Base-by-base conservation (phyloP, 2,329 filamentous ascomycete genomes). In the Fusarium camptoceras region DNA sequence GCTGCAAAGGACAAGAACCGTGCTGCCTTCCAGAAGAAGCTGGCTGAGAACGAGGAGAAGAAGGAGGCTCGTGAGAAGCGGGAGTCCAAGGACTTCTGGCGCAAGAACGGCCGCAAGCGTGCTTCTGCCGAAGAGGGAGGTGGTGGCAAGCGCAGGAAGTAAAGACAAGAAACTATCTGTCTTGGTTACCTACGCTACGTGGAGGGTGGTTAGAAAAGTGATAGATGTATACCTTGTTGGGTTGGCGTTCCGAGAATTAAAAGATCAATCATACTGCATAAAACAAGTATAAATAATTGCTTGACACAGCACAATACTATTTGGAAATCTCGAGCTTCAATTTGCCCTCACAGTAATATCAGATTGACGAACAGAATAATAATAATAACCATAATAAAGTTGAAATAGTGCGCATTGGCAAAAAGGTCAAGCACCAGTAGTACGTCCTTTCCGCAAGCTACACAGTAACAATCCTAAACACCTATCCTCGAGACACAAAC, bases 1-100 rank as follows among this genome's bases (percentile, higher is more conserved):
- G 90, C 85, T 60, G 95, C 95, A 82, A 96, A 99, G 85, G 94
- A 98, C 76, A 93, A 95, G 85, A 88, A 93, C 78, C 88, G 92
- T 66, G 88, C 89, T 71, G 89, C 89, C 71, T 96, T 97, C 81
- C 86, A 91, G 73, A 92, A 92, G 82, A 96, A 94, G 86, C 87
- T 98, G 42, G 91, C 89, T 10, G 93, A 93, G 76, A 90, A 90
- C 76, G 86, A 90, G 76, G 94, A 97, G 87, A 97, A 94, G 89
- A 92, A 93, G 82, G 88, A 87, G 61, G 93, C 91, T 65, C 85
- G 94, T 55, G 94, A 98, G 85, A 97, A 94, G 88, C 89, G 89
- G 75, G 95, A 99, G 84, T 92, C 90, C 78, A 92, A 97, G 79
- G 94, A 97, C 75, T 99, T 90, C 78, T 99, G 96, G 96, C 86